Evolutionary conservation across 345 rosid genomes (phyloP).

Genomic region (Rhodamnia rubescens): DNA sequence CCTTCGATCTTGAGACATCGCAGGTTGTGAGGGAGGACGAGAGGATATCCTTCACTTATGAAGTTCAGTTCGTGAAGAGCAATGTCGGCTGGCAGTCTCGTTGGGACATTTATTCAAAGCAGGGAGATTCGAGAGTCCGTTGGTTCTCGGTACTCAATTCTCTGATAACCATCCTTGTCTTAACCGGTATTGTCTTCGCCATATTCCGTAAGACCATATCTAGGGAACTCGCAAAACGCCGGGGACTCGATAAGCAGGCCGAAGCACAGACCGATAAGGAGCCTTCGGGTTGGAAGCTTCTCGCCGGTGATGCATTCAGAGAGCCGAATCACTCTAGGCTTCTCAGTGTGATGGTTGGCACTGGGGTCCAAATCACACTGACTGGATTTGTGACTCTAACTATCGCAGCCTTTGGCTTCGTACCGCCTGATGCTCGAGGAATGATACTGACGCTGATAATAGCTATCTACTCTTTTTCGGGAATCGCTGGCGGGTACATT

Average conservation of each 20-base stretch:
- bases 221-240: conserved; percentile 7
- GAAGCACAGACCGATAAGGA: conserved; percentile 70
- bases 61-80: conserved; percentile 6
- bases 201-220: background rate
- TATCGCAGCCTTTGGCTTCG: background rate
- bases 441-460: background rate
- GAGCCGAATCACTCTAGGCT: background rate
- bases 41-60: conserved; percentile 7
- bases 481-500: background rate
- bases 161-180: background rate
- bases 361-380: background rate
- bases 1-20: background rate
- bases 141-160: background rate
- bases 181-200: background rate
- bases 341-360: conserved; percentile 4
- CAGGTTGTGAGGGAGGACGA: conserved; percentile 14
- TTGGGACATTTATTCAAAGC: conserved; percentile 2
- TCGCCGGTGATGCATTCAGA: background rate
- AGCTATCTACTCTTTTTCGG: background rate
- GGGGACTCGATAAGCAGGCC: conserved; percentile 68
- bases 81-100: background rate
- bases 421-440: background rate
- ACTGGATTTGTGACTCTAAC: background rate
- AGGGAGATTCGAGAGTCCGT: background rate
- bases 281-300: conserved; percentile 33